Evolutionary conservation across 2,329 filamentous ascomycete genomes (phyloP), one percentile per base, ranked within the genome.

Genomic region (Ophiostoma sp.): DNA sequence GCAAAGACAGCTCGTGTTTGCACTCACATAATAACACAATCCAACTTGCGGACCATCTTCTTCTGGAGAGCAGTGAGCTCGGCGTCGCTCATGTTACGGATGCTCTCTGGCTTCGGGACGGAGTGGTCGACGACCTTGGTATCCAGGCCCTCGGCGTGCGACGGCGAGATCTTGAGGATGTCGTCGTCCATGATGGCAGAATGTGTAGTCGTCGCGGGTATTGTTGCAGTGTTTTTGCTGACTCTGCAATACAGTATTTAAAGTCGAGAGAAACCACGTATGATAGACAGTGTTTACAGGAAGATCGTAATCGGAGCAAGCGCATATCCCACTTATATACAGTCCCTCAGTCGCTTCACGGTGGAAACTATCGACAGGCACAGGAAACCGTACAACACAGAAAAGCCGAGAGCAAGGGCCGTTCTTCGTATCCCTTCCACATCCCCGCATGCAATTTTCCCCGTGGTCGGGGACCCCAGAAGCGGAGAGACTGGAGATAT

Each of bases 31-130:
- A 71, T 69, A 49, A 68, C 36, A 1, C 68, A 9, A 58, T 72
- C 71, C n/a, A 72, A 60, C 49, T 72, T 72, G 68, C 67, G 69
- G 11, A 70, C 69, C 45, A 72, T 67, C 40, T 72, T 69, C 38
- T 42, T 42, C 18, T 58, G 55, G 41, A 67, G 27, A 0, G 18
- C 14, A 4, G 47, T 38, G 18, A 66, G 55, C 40, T 67, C 66
- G 16, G 64, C 66, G 14, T 64, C 66, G 18, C 38, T 64, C 63
- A 64, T 63, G 60, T 18, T 18, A 38, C 38, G 38, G 40, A 63
- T 63, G 38, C 38, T 63, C 38, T 63, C 60, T 36, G 60, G 60
- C 40, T 63, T 63, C 38, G 60, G 60, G 27, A 63, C 60, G 60
- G 38, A n/a, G 38, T 63, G 36, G 40, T 63, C 60, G 40, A 63